A percentile compares a stretch with the other conserved stretches of the same genome.
Conservation (phyloP, 495 filamentous ascomycete species). For the Choiromyces venosus region DNA sequence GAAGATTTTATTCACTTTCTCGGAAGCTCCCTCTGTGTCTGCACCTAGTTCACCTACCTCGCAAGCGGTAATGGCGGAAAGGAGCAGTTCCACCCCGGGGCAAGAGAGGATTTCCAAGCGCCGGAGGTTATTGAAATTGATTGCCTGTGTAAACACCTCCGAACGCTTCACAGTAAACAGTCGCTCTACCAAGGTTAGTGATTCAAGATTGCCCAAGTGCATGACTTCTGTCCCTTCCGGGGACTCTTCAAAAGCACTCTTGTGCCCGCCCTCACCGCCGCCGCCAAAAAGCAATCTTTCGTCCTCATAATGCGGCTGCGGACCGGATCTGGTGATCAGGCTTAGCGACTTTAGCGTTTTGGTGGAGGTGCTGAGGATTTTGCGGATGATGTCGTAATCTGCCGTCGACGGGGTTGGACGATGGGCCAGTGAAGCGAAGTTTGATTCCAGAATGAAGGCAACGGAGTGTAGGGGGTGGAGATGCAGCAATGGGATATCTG, state of each 20-base stretch:
- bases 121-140: slow-evolving; percentile 12
- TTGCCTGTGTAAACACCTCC: slow-evolving; percentile 1
- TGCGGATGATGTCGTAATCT: slow-evolving; percentile 24
- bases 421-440: slow-evolving; percentile 17
- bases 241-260: slow-evolving; percentile 4
- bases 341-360: slow-evolving; percentile 10
- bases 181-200: slow-evolving; percentile 10
- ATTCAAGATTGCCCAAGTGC: slow-evolving; percentile 3
- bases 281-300: slow-evolving; percentile 11
- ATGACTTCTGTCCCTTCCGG: neutral
- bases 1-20: neutral
- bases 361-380: slow-evolving; percentile 18
- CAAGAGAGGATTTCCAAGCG: slow-evolving; percentile 6
- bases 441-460: slow-evolving; percentile 14
- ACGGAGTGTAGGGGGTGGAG: slow-evolving; percentile 13
- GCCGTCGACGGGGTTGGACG: slow-evolving; percentile 2
- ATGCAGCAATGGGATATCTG: slow-evolving; percentile 7
- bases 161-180: slow-evolving; percentile 1
- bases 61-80: neutral
- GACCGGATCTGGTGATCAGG: neutral
- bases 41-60: neutral
- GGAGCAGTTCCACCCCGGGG: neutral
- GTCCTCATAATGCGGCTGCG: slow-evolving; percentile 8
- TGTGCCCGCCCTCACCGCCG: neutral
- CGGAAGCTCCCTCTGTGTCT: neutral